Evolutionary conservation across 2,329 filamentous ascomycete genomes (phyloP).

Genomic region (Lecanicillium sp.): DNA sequence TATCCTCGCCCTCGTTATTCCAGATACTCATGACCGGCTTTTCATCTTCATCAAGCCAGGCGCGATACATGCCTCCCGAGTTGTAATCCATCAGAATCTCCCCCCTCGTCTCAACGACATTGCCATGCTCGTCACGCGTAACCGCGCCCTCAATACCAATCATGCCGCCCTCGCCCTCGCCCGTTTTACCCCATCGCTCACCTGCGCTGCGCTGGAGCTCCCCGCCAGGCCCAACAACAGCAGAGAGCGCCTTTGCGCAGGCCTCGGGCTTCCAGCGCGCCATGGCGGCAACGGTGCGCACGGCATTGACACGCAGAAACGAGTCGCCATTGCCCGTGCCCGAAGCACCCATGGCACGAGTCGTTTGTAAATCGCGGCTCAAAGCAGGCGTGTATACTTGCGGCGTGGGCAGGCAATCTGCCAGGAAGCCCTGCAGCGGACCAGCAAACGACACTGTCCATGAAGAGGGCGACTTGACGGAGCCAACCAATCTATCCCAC

Average conservation of each 20-base stretch:
- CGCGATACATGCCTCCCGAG: conserved; percentile 80
- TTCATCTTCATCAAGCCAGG: conserved; percentile 60
- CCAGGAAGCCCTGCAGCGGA: conserved; percentile 39
- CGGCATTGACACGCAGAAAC: conserved; percentile 66
- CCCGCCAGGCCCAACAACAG: conserved; percentile 62
- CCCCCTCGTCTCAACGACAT: conserved; percentile 30
- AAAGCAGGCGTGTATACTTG: conserved; percentile 27
- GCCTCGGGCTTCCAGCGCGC: conserved; percentile 51
- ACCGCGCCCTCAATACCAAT: conserved; percentile 66
- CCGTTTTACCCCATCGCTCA: conserved; percentile 61
- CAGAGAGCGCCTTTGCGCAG: conserved; percentile 49
- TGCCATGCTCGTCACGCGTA: conserved; percentile 33
- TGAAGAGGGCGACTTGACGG: conserved; percentile 15
- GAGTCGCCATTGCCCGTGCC: conserved; percentile 86
- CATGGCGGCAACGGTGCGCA: conserved; percentile 64
- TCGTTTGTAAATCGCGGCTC: conserved; percentile 19
- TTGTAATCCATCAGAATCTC: conserved; percentile 72
- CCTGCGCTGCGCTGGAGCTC: conserved; percentile 69
- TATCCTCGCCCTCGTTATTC: conserved; percentile 19
- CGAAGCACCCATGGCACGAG: conserved; percentile 51
- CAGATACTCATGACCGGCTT: conserved; percentile 41
- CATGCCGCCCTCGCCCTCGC: conserved; percentile 77
- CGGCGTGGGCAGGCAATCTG: conserved; percentile 51
- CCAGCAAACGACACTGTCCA: conserved; percentile 16
- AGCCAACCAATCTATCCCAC: conserved; percentile 10